Base-by-base conservation (phyloP, 805 yeast species). In the Candida ortonii region DNA sequence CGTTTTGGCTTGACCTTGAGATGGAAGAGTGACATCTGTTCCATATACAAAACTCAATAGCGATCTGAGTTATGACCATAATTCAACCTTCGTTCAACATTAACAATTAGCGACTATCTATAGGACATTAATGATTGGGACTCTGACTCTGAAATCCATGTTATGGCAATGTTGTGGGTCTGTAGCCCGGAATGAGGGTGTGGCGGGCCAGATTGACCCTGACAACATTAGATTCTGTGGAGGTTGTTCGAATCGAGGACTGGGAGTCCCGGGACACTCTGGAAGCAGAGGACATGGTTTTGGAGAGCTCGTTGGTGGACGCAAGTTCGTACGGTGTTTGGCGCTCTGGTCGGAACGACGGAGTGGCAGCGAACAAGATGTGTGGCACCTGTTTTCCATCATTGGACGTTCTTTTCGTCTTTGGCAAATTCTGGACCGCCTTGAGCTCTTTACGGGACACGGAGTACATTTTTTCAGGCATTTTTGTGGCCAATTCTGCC, bases 171-270 rank as follows among this genome's bases (percentile, higher is more conserved):
- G 30, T 17, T 7, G 33, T 30, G 16, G 33, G 22, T 16, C 22
- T 6, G 18, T 23, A 14, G 7, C 50, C 50, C 9, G 50, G 50
- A 33, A 43, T 43, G 7, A 46, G 22, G 14, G 30, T 35, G 27
- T 46, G 46, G 23, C 20, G 25, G 5, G 41, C 46, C 4, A 46
- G 16, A 16, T 19, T 31, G 28, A 41, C 25, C 16, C 25, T 9
- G 18, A 29, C 11, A 11, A 31, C 29, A 22, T 30, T 31, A 7
- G 34, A 32, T 20, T 37, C 45, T 1, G 47, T 30, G 5, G 38
- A 23, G 20, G 22, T 26, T 1, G 36, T 28, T 7, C 16, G 22
- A n/a, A 33, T 32, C 5, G 41, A 28, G 9, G 24, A 23, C 16
- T 30, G 21, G n/a, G 41, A 30, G 16, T 27, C 15, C 19, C 36